phyloP scores from a whole-genome alignment of 352 stramenopile genomes.

The Globisporangium lucens region DNA sequence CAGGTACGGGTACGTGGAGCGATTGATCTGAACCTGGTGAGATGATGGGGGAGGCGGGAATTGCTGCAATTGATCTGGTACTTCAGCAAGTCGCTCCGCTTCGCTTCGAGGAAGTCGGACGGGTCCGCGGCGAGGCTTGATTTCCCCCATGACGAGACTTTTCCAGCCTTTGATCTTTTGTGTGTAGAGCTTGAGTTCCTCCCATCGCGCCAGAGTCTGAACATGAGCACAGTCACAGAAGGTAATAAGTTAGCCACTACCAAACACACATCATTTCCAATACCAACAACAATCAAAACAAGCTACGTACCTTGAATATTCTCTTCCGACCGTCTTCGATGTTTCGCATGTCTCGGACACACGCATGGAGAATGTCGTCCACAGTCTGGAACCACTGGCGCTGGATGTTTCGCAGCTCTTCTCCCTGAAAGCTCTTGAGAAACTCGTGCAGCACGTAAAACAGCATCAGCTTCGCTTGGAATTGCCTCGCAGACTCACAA shows the following conservation, averaged over 20 bases:
- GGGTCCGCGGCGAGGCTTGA: slow-evolving; percentile 54
- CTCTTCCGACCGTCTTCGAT: slow-evolving; percentile 66
- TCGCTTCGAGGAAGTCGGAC: slow-evolving; percentile 57
- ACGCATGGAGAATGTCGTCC: slow-evolving; percentile 72
- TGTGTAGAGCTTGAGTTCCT: slow-evolving; percentile 76
- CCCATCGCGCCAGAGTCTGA: slow-evolving; percentile 77
- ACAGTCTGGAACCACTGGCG: slow-evolving; percentile 81
- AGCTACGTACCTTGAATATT: slow-evolving; percentile 59
- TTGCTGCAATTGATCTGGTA: slow-evolving; percentile 68
- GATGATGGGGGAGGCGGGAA: slow-evolving; percentile 56
- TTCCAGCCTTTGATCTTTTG: slow-evolving; percentile 83
- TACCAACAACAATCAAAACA: background rate
- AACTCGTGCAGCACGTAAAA: slow-evolving; percentile 89
- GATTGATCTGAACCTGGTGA: slow-evolving; percentile 57
- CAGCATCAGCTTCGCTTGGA: slow-evolving; percentile 82
- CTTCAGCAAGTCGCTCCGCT: slow-evolving; percentile 59
- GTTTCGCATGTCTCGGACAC: slow-evolving; percentile 63
- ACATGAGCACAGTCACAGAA: background rate
- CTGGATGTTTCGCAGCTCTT: slow-evolving; percentile 53
- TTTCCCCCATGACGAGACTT: slow-evolving; percentile 61
- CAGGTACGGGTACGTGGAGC: slow-evolving; percentile 66
- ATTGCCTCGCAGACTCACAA: slow-evolving; percentile 52
- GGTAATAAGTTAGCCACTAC: background rate
- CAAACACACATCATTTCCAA: background rate
- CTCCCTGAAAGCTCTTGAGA: slow-evolving; percentile 72